These are phyloP conservation scores for Eremomyces bilateralis DNA, from an alignment of 495 filamentous ascomycete genomes.

Conservation along the genomic window DNA sequence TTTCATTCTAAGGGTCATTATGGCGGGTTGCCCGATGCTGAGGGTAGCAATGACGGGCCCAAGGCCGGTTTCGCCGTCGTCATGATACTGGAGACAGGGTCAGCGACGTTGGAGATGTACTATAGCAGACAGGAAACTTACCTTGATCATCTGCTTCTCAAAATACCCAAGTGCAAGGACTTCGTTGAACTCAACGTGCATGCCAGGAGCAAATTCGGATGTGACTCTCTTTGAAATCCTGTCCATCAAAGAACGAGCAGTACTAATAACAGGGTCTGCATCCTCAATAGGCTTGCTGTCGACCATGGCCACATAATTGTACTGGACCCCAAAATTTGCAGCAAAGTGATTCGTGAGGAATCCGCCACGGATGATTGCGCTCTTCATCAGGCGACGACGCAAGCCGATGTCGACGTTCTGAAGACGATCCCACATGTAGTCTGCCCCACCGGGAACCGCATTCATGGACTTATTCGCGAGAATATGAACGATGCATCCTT, in stretches of 20 bases:
- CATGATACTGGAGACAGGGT: slow-evolving; percentile 38
- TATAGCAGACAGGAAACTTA: slow-evolving; percentile 20
- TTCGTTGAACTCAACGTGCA: slow-evolving; percentile 40
- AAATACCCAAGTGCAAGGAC: slow-evolving; percentile 56
- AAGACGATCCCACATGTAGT: slow-evolving; percentile 40
- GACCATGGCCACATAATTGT: slow-evolving; percentile 58
- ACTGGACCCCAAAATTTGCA: slow-evolving; percentile 58
- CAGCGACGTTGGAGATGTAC: not conserved
- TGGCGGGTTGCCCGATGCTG: slow-evolving; percentile 45
- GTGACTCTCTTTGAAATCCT: slow-evolving; percentile 37
- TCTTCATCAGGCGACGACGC: slow-evolving; percentile 26
- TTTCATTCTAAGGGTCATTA: slow-evolving; percentile 55
- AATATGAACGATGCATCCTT: slow-evolving; percentile 42
- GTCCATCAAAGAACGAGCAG: slow-evolving; percentile 34
- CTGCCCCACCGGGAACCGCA: slow-evolving; percentile 27
- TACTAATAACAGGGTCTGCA: slow-evolving; percentile 33
- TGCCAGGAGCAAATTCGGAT: not conserved
- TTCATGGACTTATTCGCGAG: slow-evolving; percentile 31
- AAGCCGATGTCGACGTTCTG: slow-evolving; percentile 37
- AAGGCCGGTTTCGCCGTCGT: slow-evolving; percentile 59
- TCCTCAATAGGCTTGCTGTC: slow-evolving; percentile 38
- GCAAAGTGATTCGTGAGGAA: slow-evolving; percentile 41
- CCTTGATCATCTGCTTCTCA: slow-evolving; percentile 41
- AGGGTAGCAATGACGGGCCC: slow-evolving; percentile 58
- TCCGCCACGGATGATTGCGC: not conserved